Conservation (phyloP, 495 filamentous ascomycete species). For the Hyaloscypha finlandica region DNA sequence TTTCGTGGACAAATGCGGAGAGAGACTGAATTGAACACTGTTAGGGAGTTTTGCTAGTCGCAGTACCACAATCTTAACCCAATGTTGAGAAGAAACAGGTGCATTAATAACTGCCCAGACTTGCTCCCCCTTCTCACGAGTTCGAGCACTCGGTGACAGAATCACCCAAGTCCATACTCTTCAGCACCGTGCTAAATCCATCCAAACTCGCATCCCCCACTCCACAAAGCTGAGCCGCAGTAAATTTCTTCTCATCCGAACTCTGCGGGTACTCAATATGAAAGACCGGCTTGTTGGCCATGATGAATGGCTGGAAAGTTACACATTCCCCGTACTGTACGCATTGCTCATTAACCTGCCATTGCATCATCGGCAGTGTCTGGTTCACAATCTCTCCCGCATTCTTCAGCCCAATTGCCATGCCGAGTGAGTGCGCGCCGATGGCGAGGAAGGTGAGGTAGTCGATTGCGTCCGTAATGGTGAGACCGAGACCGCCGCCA, state of each 20-base stretch:
- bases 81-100: too few species aligned
- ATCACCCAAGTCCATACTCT: constrained; percentile 61
- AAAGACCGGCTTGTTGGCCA: constrained; percentile 67
- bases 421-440: constrained; percentile 46
- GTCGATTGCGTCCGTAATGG: constrained; percentile 51
- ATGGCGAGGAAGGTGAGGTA: constrained; percentile 62
- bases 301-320: constrained; percentile 56
- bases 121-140: too few species aligned
- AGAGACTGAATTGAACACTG: too few species aligned
- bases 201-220: constrained; percentile 40
- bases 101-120: too few species aligned
- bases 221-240: too few species aligned
- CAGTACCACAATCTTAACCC: too few species aligned
- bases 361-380: constrained; percentile 61
- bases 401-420: constrained; percentile 68
- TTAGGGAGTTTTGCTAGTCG: too few species aligned
- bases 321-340: constrained; percentile 60
- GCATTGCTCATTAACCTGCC: constrained; percentile 75
- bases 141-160: constrained; percentile 54
- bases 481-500: constrained; percentile 62
- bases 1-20: too few species aligned
- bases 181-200: constrained; percentile 65
- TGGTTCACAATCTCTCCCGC: constrained; percentile 57
- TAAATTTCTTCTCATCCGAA: constrained; percentile 36
- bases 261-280: constrained; percentile 69